These are phyloP conservation scores for Populus hybrid DNA, from an alignment of 441 rosid genomes.

Conservation along the genomic window DNA sequence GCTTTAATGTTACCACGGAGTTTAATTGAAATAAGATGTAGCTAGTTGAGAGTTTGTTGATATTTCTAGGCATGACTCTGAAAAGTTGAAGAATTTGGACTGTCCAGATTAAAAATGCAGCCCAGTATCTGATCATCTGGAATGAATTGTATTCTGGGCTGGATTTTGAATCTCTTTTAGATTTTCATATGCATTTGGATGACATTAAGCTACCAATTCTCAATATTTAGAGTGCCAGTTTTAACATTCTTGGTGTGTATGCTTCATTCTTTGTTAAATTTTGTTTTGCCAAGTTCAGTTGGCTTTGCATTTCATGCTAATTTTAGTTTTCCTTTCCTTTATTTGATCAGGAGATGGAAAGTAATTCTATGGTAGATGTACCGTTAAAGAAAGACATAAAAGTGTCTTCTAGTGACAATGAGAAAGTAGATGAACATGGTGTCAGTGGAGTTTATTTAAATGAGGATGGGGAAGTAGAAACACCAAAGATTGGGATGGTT, in stretches of 20 bases:
- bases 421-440: conserved; percentile 4
- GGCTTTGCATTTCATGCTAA: neutral
- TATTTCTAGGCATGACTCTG: neutral
- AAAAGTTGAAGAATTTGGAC: too few relatives aligned
- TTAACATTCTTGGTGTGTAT: neutral
- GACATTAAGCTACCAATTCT: too few relatives aligned
- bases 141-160: too few relatives aligned
- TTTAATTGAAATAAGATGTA: too few relatives aligned
- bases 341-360: neutral
- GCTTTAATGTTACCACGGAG: neutral
- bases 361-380: neutral
- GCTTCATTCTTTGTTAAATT: neutral
- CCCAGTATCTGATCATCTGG: too few relatives aligned
- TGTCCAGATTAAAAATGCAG: too few relatives aligned
- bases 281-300: neutral
- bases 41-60: neutral
- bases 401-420: neutral
- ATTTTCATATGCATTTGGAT: too few relatives aligned
- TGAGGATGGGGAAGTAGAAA: neutral
- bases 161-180: too few relatives aligned
- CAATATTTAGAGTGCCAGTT: neutral
- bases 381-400: neutral
- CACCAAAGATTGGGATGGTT: conserved; percentile 2
- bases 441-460: neutral
- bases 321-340: neutral